Evolutionary conservation across 78 protist genomes (phyloP).

Genomic region (Dictyostelium intermedium): DNA sequence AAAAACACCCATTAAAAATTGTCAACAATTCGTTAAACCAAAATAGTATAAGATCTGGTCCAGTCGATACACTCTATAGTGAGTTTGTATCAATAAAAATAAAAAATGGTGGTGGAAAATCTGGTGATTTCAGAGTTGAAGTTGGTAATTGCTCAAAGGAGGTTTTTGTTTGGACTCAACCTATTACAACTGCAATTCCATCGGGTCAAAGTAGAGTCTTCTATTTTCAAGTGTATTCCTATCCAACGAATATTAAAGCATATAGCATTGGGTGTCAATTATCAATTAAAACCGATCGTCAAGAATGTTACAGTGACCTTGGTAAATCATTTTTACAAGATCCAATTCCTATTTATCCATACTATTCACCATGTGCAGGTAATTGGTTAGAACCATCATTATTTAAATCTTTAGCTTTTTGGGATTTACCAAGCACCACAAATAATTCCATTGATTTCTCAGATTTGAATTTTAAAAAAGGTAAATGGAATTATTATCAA

Average conservation of each 20-base stretch:
- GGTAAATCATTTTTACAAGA: neutral
- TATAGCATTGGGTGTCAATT: neutral
- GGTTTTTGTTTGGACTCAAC: neutral
- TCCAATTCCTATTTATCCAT: neutral
- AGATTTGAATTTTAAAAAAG: neutral
- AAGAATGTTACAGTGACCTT: neutral
- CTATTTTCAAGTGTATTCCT: neutral
- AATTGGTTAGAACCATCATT: constrained; percentile 18
- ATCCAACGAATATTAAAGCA: neutral
- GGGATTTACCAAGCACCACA: neutral
- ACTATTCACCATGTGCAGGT: neutral
- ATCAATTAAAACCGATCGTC: neutral
- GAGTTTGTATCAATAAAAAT: neutral
- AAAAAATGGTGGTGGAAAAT: neutral
- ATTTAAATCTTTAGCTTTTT: neutral
- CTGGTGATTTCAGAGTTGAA: neutral
- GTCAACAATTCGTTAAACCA: neutral
- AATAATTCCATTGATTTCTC: neutral
- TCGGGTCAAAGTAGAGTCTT: neutral
- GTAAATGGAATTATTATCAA: neutral
- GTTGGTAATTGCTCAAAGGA: neutral
- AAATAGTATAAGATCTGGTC: neutral
- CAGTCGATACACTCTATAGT: neutral
- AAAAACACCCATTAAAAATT: neutral
- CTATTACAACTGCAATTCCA: neutral